These are phyloP conservation scores for Gossypium gossypioides DNA, from an alignment of 441 rosid species.

Conservation along the genomic window DNA sequence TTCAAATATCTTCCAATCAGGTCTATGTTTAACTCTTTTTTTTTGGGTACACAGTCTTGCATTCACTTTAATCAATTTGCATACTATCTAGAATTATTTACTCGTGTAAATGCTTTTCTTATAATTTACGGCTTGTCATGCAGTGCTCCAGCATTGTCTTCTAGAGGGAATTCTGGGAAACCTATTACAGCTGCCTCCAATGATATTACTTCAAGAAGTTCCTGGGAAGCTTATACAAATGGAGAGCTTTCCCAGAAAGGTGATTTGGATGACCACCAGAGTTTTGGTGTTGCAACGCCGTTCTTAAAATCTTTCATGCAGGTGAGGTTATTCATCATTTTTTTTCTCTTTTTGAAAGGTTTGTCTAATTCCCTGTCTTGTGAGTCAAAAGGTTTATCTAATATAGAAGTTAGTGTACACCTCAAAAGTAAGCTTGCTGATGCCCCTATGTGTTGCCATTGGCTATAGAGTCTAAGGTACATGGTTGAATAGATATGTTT, in stretches of 20 bases:
- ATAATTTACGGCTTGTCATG: conserved; percentile 13
- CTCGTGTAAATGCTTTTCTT: conserved; percentile 13
- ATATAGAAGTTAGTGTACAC: background rate
- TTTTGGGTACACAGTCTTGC: background rate
- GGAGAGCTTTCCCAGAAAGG: conserved; percentile 59
- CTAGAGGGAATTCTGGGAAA: conserved; percentile 54
- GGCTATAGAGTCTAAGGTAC: background rate
- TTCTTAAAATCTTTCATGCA: conserved; percentile 92
- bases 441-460: background rate
- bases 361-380: background rate
- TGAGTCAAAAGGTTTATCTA: background rate
- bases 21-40: conserved; percentile 22
- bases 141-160: conserved; percentile 80
- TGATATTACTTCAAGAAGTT: conserved; percentile 47
- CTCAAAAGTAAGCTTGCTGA: background rate
- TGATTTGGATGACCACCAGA: conserved; percentile 54
- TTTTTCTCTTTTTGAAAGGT: background rate
- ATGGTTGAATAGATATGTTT: background rate
- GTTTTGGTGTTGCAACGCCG: conserved; percentile 75
- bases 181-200: conserved; percentile 39
- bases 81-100: background rate
- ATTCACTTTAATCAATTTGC: background rate
- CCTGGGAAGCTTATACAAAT: conserved; percentile 57
- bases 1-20: conserved; percentile 97
- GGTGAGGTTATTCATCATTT: conserved; percentile 27